These are phyloP conservation scores for Paracamarosporium sp. DNA, from an alignment of 2,329 filamentous ascomycete species.

Conservation along the genomic window DNA sequence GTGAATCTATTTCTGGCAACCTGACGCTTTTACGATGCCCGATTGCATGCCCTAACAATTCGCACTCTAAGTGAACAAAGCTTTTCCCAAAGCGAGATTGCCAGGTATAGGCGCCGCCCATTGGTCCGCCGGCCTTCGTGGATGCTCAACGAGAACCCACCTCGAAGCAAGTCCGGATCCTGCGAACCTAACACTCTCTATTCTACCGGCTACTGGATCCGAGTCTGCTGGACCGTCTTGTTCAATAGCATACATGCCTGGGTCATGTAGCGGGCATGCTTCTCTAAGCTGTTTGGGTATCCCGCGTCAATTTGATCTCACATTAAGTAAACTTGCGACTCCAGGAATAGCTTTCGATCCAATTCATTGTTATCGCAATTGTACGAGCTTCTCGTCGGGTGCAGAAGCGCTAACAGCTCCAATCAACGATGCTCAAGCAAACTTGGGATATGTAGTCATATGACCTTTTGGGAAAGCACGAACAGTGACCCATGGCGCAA, in stretches of 20 bases:
- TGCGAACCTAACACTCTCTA: neutral
- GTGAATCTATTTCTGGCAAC: neutral
- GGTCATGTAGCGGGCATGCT: neutral
- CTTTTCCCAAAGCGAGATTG: neutral
- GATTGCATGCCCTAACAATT: neutral
- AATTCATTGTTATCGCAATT: neutral
- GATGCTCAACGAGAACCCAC: neutral
- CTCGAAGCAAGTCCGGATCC: neutral
- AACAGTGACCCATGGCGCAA: conserved; percentile 22
- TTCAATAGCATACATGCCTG: neutral
- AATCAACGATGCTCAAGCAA: conserved; percentile 4
- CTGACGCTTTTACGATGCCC: neutral
- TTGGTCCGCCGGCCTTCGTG: neutral
- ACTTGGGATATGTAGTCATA: conserved; percentile 40
- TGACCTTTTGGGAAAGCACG: conserved; percentile 31
- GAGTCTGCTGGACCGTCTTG: neutral
- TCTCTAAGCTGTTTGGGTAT: neutral
- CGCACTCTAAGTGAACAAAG: neutral
- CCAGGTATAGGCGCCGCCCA: neutral
- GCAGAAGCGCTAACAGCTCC: conserved; percentile 8
- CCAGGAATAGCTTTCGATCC: neutral
- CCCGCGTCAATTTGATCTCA: neutral
- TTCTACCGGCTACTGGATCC: neutral
- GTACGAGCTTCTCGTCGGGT: neutral
- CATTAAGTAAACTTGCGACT: neutral